phyloP scores from a whole-genome alignment of 2,329 filamentous ascomycete species.

The Epichloe gansuensis region DNA sequence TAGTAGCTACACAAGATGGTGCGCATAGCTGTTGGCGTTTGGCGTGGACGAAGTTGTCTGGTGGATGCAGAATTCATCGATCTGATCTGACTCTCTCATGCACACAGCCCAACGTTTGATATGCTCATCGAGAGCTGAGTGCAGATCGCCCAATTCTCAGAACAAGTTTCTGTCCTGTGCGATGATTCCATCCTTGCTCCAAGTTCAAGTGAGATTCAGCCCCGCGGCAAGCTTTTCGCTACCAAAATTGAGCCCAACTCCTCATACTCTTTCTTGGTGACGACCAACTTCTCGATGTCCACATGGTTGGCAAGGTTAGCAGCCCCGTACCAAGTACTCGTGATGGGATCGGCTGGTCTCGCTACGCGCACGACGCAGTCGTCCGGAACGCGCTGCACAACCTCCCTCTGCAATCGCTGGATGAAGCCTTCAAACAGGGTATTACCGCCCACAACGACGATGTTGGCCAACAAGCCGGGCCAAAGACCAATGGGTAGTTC shows the following conservation, averaged over 20 bases:
- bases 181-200: too few species aligned
- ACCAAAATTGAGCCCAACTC: constrained; percentile 72
- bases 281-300: constrained; percentile 53
- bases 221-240: constrained; percentile 49
- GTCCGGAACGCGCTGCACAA: constrained; percentile 58
- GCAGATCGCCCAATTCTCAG: background rate
- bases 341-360: constrained; percentile 59
- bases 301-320: constrained; percentile 60
- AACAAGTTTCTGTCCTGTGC: background rate
- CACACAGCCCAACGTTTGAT: too few species aligned
- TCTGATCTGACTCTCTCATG: too few species aligned
- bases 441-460: constrained; percentile 82
- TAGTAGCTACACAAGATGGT: too few species aligned
- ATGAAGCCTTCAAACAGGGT: constrained; percentile 70
- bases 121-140: too few species aligned
- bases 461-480: constrained; percentile 73
- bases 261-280: constrained; percentile 85
- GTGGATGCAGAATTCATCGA: too few species aligned
- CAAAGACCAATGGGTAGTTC: constrained; percentile 70
- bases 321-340: constrained; percentile 77
- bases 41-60: too few species aligned
- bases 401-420: constrained; percentile 62
- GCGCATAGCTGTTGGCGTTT: too few species aligned
- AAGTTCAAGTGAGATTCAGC: constrained; percentile 3
- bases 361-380: constrained; percentile 69